Base-by-base conservation (phyloP, 345 rosid genomes). In the Murraya paniculata region DNA sequence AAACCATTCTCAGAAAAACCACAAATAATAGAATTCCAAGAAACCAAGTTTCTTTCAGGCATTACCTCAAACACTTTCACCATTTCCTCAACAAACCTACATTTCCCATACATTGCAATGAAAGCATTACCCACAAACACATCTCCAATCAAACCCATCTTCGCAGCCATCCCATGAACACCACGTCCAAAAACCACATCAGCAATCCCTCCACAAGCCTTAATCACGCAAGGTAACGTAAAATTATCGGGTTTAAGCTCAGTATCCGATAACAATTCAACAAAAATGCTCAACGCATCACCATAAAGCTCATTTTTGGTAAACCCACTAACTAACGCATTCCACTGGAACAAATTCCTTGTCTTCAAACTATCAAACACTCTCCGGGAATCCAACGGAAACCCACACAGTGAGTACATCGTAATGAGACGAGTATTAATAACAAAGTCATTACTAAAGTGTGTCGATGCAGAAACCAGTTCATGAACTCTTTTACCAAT, bases 331-430 rank as follows among this genome's bases (percentile, higher is more conserved):
- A 92, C 71, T 74, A 90, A 66, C 57, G 92, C 91, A 83, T 92
- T 92, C 97, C 94, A 90, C 68, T 81, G 87, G 64, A 90, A 86
- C 85, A 90, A 82, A 83, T 90, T 90, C 85, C 82, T 92, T 24
- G 53, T 78, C 31, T 50, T 66, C 41, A 89, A 80, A 48, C 66
- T 55, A 80, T 90, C 89, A 58, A 92, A 88, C 71, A 77, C 83
- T 2, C 77, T 81, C 30, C 89, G 88, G 56, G 91, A 88, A 66
- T 88, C 94, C 65, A 59, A 45, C 22, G 83, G 86, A 50, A 77
- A 86, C 21, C 93, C 89, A 59, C 94, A 92, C 80, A 81, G 48
- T 2, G 91, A 79, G 74, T 89, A 92, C 94, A 89, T 87, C 13
- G 90, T 84, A 80, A 90, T 88, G 22, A 87, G 73, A 55, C 90